phyloP scores from a whole-genome alignment of 805 yeast species.

The Maudiozyma turicensis region DNA sequence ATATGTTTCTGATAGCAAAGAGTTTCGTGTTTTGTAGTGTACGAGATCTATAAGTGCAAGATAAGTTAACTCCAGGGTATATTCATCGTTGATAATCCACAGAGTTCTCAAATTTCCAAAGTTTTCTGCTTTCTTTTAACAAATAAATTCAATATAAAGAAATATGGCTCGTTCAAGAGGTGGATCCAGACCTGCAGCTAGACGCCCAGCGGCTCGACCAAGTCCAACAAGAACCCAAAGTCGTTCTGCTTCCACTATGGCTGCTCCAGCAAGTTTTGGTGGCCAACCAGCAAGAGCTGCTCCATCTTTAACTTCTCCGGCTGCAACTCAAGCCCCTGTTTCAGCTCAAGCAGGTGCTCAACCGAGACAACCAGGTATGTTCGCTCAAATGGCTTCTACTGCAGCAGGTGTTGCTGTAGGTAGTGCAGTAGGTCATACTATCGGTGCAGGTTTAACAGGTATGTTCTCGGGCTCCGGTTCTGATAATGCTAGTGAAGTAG shows the following conservation, averaged over 20 bases:
- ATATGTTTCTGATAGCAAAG: too few species aligned
- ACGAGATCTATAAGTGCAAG: too few species aligned
- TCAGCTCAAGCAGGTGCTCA: constrained; percentile 28
- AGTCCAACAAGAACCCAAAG: constrained; percentile 34
- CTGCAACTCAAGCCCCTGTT: neutral
- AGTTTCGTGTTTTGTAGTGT: too few species aligned
- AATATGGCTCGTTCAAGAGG: constrained; percentile 37
- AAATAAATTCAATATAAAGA: neutral
- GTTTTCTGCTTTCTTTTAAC: neutral
- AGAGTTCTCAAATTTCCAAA: neutral
- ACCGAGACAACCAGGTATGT: constrained; percentile 70
- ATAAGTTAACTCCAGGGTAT: too few species aligned
- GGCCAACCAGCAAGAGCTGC: constrained; percentile 63
- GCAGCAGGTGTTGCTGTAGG: constrained; percentile 99
- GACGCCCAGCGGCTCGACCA: constrained; percentile 27
- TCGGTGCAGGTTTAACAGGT: constrained; percentile 88
- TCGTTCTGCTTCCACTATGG: constrained; percentile 71
- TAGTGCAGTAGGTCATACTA: constrained; percentile 90
- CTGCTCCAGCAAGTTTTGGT: constrained; percentile 56
- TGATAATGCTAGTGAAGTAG: constrained; percentile 34
- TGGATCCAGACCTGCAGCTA: constrained; percentile 36
- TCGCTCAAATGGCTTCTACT: constrained; percentile 95
- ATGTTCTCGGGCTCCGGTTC: constrained; percentile 65
- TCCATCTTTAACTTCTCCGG: constrained; percentile 43
- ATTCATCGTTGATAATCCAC: too few species aligned